Evolutionary conservation across 768 basidiomycete genomes (phyloP).

Genomic region (Cubamyces sp.): DNA sequence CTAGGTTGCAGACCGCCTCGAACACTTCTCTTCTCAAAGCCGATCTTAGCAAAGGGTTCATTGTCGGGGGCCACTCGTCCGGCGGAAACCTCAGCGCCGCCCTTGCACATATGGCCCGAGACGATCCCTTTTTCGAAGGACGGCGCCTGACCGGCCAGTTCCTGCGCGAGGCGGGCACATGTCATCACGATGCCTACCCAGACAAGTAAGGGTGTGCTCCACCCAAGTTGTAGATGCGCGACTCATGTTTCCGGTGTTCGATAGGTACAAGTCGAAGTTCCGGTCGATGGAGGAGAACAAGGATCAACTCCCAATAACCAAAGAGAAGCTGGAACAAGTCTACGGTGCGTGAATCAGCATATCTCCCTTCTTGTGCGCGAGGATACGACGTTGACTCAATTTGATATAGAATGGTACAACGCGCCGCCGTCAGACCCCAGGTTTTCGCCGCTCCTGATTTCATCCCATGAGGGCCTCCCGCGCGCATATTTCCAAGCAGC

Average conservation of each 20-base stretch:
- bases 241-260: too few species aligned
- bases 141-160: too few species aligned
- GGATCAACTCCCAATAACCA: not conserved
- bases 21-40: slow-evolving; percentile 21
- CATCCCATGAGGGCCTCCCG: too few species aligned
- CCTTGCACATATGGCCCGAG: slow-evolving; percentile 30
- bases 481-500: too few species aligned
- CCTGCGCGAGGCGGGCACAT: slow-evolving; percentile 28
- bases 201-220: slow-evolving; percentile 20
- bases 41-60: slow-evolving; percentile 31
- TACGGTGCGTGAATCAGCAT: too few species aligned
- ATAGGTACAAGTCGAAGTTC: not conserved
- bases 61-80: slow-evolving; percentile 33
- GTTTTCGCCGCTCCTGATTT: slow-evolving; percentile 27
- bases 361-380: too few species aligned
- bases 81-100: slow-evolving; percentile 32
- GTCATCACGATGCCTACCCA: slow-evolving; percentile 24
- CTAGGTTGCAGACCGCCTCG: slow-evolving; percentile 10
- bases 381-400: not conserved
- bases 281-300: slow-evolving; percentile 1
- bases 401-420: not conserved
- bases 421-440: slow-evolving; percentile 15
- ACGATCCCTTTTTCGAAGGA: too few species aligned
- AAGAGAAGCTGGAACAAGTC: too few species aligned
- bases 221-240: too few species aligned